Percentiles rank a stretch among this genome's conserved stretches.
Evolutionary conservation across 352 stramenopile genomes (phyloP).

Genomic region (Pythium grandisporangium): DNA sequence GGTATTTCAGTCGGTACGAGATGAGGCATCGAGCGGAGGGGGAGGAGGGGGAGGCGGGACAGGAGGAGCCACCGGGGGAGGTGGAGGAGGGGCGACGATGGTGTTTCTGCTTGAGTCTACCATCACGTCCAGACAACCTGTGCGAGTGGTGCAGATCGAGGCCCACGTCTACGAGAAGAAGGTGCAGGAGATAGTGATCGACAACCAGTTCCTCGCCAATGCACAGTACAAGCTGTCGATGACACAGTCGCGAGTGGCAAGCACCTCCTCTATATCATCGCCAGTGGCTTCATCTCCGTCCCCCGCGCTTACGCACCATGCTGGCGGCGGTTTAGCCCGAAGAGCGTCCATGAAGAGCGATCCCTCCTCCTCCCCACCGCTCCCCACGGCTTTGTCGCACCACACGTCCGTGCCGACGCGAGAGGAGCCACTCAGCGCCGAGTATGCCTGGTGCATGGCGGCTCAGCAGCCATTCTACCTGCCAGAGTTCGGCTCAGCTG

Average conservation of each 20-base stretch:
- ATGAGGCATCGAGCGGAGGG: conserved; percentile 12
- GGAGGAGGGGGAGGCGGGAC: conserved; percentile 20
- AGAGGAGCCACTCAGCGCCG: conserved; percentile 19
- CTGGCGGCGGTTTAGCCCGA: background rate
- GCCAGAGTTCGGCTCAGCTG: conserved; percentile 31
- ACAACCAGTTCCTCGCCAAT: conserved; percentile 79
- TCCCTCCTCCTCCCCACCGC: too few species aligned
- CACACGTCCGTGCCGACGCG: background rate
- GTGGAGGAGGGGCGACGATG: conserved; percentile 60
- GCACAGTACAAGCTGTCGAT: conserved; percentile 71
- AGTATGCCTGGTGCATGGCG: conserved; percentile 55
- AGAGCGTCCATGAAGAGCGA: background rate
- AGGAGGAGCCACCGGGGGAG: conserved; percentile 2
- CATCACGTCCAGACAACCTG: conserved; percentile 63
- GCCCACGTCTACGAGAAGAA: conserved; percentile 74
- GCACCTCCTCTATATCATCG: too few species aligned
- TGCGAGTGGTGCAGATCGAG: conserved; percentile 78
- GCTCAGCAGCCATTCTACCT: conserved; percentile 70
- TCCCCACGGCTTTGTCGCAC: background rate
- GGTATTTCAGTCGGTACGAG: conserved; percentile 76
- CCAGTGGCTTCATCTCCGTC: background rate
- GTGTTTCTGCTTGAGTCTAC: conserved; percentile 86
- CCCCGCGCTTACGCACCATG: background rate
- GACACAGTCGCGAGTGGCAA: conserved; percentile 26
- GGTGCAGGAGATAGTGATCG: conserved; percentile 65